Percentiles rank a stretch among this genome's conserved stretches.
Evolutionary conservation across 768 basidiomycete species (phyloP).

Genomic region (Macrolepiota albuminosa): DNA sequence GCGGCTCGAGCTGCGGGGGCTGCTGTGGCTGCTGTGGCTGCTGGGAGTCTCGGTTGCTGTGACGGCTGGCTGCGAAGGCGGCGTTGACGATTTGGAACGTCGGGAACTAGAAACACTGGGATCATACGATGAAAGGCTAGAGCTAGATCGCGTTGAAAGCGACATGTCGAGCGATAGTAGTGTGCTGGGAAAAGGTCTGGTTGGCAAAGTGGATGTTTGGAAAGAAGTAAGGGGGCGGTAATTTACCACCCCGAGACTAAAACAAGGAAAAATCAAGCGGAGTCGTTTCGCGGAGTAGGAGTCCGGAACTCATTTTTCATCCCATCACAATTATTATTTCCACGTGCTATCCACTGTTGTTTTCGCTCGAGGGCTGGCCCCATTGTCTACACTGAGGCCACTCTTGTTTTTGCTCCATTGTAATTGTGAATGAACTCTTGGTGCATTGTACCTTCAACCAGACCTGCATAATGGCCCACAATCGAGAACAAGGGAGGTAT

Average conservation of each 20-base stretch:
- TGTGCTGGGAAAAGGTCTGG: neutral
- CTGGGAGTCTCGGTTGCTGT: neutral
- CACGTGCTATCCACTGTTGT: neutral
- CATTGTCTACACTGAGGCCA: neutral
- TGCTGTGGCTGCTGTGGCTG: neutral
- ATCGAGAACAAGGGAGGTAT: neutral
- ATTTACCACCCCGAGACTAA: neutral
- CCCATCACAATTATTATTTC: neutral
- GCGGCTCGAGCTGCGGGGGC: neutral
- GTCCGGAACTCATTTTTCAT: neutral
- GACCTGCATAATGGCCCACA: neutral
- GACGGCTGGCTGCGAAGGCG: neutral
- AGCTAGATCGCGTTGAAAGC: neutral
- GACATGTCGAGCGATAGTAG: neutral
- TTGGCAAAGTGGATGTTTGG: neutral
- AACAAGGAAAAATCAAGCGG: neutral
- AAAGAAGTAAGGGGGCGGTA: conserved; percentile 1
- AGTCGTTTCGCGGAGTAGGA: neutral
- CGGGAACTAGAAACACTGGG: neutral
- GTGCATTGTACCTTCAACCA: neutral
- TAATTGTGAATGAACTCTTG: neutral
- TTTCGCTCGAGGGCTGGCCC: neutral
- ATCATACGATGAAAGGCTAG: neutral
- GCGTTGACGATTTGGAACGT: neutral
- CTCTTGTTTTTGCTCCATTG: neutral